Evolutionary conservation across 768 basidiomycete genomes (phyloP).

Genomic region (Tylopilus intermedius): DNA sequence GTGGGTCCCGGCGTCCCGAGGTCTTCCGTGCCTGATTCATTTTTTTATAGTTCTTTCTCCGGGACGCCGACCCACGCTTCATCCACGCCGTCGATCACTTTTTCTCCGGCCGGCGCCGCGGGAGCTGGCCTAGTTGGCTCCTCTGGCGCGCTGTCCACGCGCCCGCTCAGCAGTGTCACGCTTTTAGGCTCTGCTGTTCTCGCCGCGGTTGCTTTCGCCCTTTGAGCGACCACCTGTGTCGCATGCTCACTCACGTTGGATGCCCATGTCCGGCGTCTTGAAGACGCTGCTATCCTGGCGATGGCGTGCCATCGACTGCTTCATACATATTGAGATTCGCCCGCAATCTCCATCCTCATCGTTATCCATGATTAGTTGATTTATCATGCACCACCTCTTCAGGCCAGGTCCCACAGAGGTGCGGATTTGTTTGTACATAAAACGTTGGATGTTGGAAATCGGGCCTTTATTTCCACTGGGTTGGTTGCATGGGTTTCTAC

Average conservation of each 20-base stretch:
- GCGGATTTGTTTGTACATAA: constrained; percentile 3
- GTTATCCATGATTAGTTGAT: not conserved
- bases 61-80: constrained; percentile 1
- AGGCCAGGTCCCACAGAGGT: constrained; percentile 9
- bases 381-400: constrained; percentile 5
- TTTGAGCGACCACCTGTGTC: constrained; percentile 14
- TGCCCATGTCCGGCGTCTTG: constrained; percentile 32
- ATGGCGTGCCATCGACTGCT: constrained; percentile 6
- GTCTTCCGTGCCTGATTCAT: constrained; percentile 3
- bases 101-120: constrained; percentile 30
- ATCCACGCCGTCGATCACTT: constrained; percentile 13
- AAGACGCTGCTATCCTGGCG: constrained; percentile 20
- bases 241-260: constrained; percentile 37
- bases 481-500: constrained; percentile 5
- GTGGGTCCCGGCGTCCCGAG: constrained; percentile 2
- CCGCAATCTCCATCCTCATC: too few relatives aligned
- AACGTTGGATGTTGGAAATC: not conserved
- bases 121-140: constrained; percentile 26
- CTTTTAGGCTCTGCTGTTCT: constrained; percentile 20
- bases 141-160: constrained; percentile 24
- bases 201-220: constrained; percentile 19
- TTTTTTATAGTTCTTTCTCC: constrained; percentile 1
- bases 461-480: constrained; percentile 11
- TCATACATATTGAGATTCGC: too few relatives aligned
- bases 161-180: constrained; percentile 19